phyloP scores from a whole-genome alignment of 768 basidiomycete genomes.

The Chlorophyllum brunneum region DNA sequence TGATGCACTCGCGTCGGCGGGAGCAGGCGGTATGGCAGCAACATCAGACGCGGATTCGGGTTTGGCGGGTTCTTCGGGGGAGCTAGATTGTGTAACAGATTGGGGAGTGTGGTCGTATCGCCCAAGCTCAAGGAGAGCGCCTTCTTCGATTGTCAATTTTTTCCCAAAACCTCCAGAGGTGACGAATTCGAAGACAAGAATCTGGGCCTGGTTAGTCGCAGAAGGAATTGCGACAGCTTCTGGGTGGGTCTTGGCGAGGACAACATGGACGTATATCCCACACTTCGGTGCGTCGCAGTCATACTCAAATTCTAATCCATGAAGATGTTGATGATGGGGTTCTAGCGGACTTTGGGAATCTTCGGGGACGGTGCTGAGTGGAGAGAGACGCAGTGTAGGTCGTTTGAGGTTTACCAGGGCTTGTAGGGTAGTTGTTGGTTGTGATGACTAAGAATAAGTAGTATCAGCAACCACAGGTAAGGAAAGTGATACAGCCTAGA shows the following conservation, averaged over 20 bases:
- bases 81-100: slow-evolving; percentile 9
- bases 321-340: slow-evolving; percentile 53
- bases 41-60: slow-evolving; percentile 15
- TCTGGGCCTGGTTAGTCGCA: slow-evolving; percentile 34
- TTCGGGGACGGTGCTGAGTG: slow-evolving; percentile 46
- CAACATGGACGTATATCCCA: slow-evolving; percentile 72
- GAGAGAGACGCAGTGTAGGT: slow-evolving; percentile 78
- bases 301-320: slow-evolving; percentile 87
- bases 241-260: slow-evolving; percentile 63
- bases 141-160: slow-evolving; percentile 68
- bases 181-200: slow-evolving; percentile 59
- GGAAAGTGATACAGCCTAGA: too few relatives aligned
- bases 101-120: slow-evolving; percentile 51
- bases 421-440: slow-evolving; percentile 90
- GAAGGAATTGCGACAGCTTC: slow-evolving; percentile 38
- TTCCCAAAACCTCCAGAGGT: slow-evolving; percentile 84
- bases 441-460: slow-evolving; percentile 48
- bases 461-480: background rate
- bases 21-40: slow-evolving; percentile 7
- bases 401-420: slow-evolving; percentile 93
- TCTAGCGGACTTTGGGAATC: slow-evolving; percentile 33
- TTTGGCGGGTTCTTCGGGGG: slow-evolving; percentile 18
- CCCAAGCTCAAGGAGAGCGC: slow-evolving; percentile 75
- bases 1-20: slow-evolving; percentile 4
- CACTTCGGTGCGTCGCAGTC: slow-evolving; percentile 89